These are phyloP conservation scores for Ceratocystis cubensis DNA, from an alignment of 2,329 filamentous ascomycete species.

Conservation along the genomic window DNA sequence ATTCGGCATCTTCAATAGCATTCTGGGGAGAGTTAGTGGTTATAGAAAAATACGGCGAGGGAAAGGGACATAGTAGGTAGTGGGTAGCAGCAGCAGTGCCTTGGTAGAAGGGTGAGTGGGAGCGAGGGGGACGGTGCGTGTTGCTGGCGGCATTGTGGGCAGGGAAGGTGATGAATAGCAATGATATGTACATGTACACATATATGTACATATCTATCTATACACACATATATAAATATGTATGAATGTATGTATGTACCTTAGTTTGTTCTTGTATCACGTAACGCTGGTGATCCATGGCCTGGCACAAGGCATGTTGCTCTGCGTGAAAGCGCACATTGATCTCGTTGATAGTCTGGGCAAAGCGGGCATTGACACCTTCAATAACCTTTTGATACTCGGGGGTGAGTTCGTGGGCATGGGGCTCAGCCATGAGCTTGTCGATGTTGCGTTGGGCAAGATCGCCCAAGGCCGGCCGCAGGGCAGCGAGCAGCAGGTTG, in stretches of 20 bases:
- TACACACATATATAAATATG: background rate
- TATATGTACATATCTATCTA: background rate
- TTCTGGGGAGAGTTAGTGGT: conserved; percentile 26
- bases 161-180: no score
- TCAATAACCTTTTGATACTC: conserved; percentile 41
- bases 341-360: conserved; percentile 23
- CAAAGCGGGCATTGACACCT: conserved; percentile 38
- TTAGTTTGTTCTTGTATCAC: conserved; percentile 22
- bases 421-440: conserved; percentile 41
- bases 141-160: no score
- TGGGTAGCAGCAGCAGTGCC: background rate
- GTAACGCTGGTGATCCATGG: conserved; percentile 20
- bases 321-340: conserved; percentile 22
- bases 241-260: conserved; percentile 21
- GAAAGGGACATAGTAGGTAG: background rate
- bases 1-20: conserved; percentile 30
- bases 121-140: no score
- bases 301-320: conserved; percentile 13
- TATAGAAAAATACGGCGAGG: background rate
- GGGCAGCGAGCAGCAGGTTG: conserved; percentile 46
- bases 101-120: no score
- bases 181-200: no score
- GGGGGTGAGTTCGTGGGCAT: conserved; percentile 39
- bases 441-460: conserved; percentile 49
- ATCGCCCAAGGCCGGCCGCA: conserved; percentile 54